Conservation (phyloP, 2,329 filamentous ascomycete species). For the Phialophora expanda region DNA sequence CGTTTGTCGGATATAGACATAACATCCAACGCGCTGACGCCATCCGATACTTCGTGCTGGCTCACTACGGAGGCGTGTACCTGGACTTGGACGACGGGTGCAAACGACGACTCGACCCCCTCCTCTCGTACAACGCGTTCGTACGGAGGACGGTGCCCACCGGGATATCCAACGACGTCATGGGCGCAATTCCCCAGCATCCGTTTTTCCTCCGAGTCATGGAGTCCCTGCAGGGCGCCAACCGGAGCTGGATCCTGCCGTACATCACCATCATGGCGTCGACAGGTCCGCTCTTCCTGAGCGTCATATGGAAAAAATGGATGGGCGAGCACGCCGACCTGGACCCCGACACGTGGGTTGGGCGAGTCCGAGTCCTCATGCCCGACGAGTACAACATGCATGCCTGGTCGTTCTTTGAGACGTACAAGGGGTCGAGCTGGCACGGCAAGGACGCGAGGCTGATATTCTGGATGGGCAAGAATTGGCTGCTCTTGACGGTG, state of each 20-base stretch:
- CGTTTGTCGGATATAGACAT: constrained; percentile 74
- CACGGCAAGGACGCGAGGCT: constrained; percentile 67
- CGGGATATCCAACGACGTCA: constrained; percentile 80
- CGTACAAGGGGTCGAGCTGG: constrained; percentile 69
- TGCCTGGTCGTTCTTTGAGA: constrained; percentile 74
- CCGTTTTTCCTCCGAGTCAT: constrained; percentile 76
- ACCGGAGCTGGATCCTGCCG: constrained; percentile 70
- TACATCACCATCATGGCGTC: constrained; percentile 83
- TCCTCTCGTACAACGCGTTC: constrained; percentile 72
- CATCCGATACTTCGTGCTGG: constrained; percentile 78
- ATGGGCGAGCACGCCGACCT: constrained; percentile 56
- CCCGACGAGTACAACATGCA: constrained; percentile 71
- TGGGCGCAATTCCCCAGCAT: constrained; percentile 74
- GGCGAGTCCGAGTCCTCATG: constrained; percentile 71
- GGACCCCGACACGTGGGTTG: constrained; percentile 49
- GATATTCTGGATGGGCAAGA: constrained; percentile 68
- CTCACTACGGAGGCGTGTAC: constrained; percentile 79
- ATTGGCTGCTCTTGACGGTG: constrained; percentile 62
- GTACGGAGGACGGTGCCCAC: constrained; percentile 74
- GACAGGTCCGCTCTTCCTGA: constrained; percentile 76
- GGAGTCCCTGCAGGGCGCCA: constrained; percentile 68
- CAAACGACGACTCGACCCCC: constrained; percentile 69
- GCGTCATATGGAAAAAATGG: constrained; percentile 77
- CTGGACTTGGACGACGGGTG: constrained; percentile 80
- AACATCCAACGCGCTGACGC: constrained; percentile 79